These are phyloP conservation scores for Cenchrus purpureus DNA, from an alignment of 176 grass and related monocot species.

Conservation along the genomic window DNA sequence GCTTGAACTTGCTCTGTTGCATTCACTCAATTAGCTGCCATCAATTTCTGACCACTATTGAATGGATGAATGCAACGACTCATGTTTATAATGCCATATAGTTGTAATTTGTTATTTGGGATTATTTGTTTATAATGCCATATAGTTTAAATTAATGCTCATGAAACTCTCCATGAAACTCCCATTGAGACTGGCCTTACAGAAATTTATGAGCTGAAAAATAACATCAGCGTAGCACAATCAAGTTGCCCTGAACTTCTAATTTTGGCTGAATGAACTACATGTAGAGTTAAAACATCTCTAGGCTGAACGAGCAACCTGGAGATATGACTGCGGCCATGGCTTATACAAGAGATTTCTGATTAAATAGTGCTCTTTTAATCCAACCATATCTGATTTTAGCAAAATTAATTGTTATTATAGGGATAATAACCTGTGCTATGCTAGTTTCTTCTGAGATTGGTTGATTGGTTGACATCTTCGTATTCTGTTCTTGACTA, in stretches of 20 bases:
- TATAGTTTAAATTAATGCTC: neutral
- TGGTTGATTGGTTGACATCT: neutral
- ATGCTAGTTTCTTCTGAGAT: neutral
- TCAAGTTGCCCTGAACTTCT: neutral
- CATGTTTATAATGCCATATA: neutral
- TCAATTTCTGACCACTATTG: neutral
- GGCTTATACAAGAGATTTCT: neutral
- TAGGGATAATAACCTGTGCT: neutral
- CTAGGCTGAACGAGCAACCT: neutral
- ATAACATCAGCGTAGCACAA: neutral
- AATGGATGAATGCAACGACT: neutral
- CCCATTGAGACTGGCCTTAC: neutral
- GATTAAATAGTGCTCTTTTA: neutral
- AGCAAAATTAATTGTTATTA: neutral
- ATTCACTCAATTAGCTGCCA: neutral
- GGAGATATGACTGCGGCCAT: neutral
- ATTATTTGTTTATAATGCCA: neutral
- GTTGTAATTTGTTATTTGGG: neutral
- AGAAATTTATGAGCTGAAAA: neutral
- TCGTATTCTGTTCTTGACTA: slow-evolving; percentile 8
- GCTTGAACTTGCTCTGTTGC: neutral
- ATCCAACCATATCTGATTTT: neutral
- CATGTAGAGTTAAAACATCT: neutral
- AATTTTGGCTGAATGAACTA: neutral
- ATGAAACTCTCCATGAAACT: neutral